These are phyloP conservation scores for Ligustrum vulgare DNA, from an alignment of 257 asterid genomes.

Conservation along the genomic window DNA sequence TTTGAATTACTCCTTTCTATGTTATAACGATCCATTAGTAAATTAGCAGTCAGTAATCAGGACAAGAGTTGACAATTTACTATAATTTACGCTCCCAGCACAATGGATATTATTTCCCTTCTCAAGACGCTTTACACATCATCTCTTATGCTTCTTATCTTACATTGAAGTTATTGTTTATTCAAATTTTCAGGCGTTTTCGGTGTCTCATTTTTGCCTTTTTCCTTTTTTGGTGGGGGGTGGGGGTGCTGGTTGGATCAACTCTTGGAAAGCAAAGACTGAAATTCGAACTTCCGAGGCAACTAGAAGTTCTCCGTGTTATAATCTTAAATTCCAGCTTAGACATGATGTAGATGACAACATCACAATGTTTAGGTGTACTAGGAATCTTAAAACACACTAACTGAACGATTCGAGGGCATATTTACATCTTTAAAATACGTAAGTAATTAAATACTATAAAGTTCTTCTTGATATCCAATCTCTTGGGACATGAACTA, in stretches of 20 bases:
- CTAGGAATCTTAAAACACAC: neutral
- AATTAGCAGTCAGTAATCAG: no score
- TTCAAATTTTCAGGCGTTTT: neutral
- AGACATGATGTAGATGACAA: neutral
- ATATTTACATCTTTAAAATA: neutral
- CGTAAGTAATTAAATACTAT: neutral
- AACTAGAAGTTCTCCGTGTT: neutral
- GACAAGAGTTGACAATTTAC: neutral
- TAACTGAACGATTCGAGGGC: neutral
- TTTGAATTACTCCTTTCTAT: neutral
- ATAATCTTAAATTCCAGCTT: neutral
- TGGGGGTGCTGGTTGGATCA: neutral
- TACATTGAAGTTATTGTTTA: neutral
- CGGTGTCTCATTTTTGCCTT: neutral
- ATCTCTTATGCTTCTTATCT: neutral
- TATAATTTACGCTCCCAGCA: neutral
- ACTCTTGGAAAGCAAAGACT: constrained; percentile 3
- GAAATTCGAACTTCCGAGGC: neutral
- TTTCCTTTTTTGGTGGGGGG: neutral
- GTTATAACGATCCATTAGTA: neutral
- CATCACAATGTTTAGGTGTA: neutral
- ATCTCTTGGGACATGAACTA: neutral
- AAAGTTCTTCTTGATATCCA: neutral
- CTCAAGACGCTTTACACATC: neutral
- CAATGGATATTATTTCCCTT: neutral